Percentiles rank a stretch among this genome's conserved stretches.
phyloP scores from a whole-genome alignment of 2,329 filamentous ascomycete genomes.

The Plectosphaerella sp. region DNA sequence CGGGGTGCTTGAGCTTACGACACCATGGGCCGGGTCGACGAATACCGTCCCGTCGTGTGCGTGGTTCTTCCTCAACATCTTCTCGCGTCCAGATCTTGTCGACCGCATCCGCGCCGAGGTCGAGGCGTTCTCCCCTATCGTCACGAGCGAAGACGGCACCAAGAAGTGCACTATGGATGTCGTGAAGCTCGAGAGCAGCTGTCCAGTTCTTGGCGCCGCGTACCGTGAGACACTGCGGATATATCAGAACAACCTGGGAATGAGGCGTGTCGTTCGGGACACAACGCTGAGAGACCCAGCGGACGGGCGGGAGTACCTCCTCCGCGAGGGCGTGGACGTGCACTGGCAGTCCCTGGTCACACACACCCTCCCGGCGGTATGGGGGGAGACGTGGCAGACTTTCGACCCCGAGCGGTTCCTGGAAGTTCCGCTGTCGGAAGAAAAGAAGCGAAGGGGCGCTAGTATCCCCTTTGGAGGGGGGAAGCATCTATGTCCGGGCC shows the following conservation, averaged over 20 bases:
- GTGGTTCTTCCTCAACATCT: constrained; percentile 28
- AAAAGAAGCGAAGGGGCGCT: constrained; percentile 16
- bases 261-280: constrained; percentile 33
- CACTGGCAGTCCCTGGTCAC: constrained; percentile 19
- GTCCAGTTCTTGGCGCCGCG: constrained; percentile 35
- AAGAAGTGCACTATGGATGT: constrained; percentile 23
- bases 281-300: constrained; percentile 21
- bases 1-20: constrained; percentile 21
- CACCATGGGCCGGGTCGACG: constrained; percentile 22
- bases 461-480: constrained; percentile 27
- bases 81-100: constrained; percentile 18
- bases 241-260: constrained; percentile 27
- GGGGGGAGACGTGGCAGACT: constrained; percentile 12
- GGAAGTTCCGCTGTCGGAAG: constrained; percentile 8
- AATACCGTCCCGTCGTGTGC: constrained; percentile 32
- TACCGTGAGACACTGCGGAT: constrained; percentile 41
- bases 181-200: constrained; percentile 26
- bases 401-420: constrained; percentile 21
- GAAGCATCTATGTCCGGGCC: constrained; percentile 23
- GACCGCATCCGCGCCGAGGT: constrained; percentile 24
- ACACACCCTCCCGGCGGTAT: constrained; percentile 15
- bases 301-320: constrained; percentile 15
- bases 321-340: constrained; percentile 19
- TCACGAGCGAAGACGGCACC: constrained; percentile 1
- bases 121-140: constrained; percentile 9